These are phyloP conservation scores for Cladobotryum mycophilum DNA, from an alignment of 2,329 filamentous ascomycete genomes.

Conservation along the genomic window DNA sequence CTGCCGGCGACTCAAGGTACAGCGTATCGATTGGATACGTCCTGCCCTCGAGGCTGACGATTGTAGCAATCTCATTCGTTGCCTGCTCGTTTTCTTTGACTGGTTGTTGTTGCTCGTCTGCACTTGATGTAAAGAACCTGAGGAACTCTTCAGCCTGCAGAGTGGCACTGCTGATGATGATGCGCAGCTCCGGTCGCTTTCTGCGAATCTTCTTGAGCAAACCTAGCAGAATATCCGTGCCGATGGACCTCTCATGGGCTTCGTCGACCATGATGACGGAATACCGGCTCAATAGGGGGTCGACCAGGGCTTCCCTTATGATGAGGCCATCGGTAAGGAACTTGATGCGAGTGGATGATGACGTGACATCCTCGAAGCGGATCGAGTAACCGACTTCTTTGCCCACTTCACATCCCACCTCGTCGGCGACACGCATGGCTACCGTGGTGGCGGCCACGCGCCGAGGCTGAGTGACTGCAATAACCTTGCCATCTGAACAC, in stretches of 20 bases:
- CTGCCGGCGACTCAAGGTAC: slow-evolving; percentile 69
- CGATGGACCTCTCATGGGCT: slow-evolving; percentile 88
- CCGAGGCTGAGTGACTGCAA: slow-evolving; percentile 88
- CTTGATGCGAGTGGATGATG: slow-evolving; percentile 78
- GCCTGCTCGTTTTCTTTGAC: slow-evolving; percentile 22
- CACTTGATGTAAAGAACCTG: slow-evolving; percentile 58
- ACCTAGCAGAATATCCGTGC: slow-evolving; percentile 84
- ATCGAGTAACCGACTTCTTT: slow-evolving; percentile 94
- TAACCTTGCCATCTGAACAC: slow-evolving; percentile 74
- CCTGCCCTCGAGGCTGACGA: slow-evolving; percentile 80
- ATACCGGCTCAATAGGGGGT: slow-evolving; percentile 84
- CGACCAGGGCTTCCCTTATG: slow-evolving; percentile 84
- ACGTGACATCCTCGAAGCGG: slow-evolving; percentile 85
- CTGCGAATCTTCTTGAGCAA: slow-evolving; percentile 85
- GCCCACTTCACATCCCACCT: slow-evolving; percentile 77
- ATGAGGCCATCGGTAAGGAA: slow-evolving; percentile 92
- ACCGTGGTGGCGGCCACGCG: slow-evolving; percentile 88
- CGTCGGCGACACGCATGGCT: slow-evolving; percentile 80
- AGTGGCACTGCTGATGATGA: slow-evolving; percentile 90
- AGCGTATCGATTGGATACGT: slow-evolving; percentile 85
- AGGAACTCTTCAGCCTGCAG: slow-evolving; percentile 83
- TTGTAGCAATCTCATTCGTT: slow-evolving; percentile 33
- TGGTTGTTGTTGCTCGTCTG: slow-evolving; percentile 24
- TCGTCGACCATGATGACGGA: slow-evolving; percentile 98
- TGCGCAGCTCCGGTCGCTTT: slow-evolving; percentile 71